Evolutionary conservation across 306 rosid genomes (phyloP).

Genomic region (Hippophae rhamnoides): DNA sequence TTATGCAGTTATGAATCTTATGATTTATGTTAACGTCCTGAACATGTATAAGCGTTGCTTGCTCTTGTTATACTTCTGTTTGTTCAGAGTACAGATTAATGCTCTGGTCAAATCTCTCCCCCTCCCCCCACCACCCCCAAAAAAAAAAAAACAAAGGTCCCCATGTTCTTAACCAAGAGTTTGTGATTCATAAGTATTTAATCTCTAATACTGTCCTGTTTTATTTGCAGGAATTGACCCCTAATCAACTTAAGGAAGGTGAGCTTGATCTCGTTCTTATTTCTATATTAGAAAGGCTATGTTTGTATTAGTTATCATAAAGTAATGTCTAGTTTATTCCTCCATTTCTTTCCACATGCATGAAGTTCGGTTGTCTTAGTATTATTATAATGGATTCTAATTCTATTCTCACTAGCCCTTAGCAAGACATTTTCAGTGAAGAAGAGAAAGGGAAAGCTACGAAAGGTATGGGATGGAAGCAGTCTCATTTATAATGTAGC

Average conservation of each 20-base stretch:
- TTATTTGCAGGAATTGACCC: conserved; percentile 77
- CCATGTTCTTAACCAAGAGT: too few species aligned
- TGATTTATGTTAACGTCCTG: too few species aligned
- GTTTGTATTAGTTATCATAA: not conserved
- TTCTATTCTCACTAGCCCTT: conserved; percentile 46
- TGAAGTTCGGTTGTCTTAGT: too few species aligned
- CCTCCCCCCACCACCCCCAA: fast-evolving
- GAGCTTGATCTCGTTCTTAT: conserved; percentile 18
- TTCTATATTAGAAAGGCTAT: conserved; percentile 9
- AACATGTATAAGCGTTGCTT: too few species aligned
- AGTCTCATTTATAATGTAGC: conserved; percentile 89
- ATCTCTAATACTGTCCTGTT: conserved; percentile 18
- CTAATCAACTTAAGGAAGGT: conserved; percentile 90
- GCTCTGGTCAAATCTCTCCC: too few species aligned
- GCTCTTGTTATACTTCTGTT: not conserved
- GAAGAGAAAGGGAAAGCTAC: conserved; percentile 89
- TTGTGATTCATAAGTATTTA: not conserved
- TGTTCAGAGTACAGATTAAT: too few species aligned
- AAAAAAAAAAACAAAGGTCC: too few species aligned
- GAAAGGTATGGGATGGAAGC: conserved; percentile 97
- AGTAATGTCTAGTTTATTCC: not conserved
- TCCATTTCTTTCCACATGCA: not conserved
- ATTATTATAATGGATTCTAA: conserved; percentile 23
- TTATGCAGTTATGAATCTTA: too few species aligned
- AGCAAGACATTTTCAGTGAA: conserved; percentile 87